Base-by-base conservation (phyloP, 108 stramenopile genomes). In the Cyclotella sp. region DNA sequence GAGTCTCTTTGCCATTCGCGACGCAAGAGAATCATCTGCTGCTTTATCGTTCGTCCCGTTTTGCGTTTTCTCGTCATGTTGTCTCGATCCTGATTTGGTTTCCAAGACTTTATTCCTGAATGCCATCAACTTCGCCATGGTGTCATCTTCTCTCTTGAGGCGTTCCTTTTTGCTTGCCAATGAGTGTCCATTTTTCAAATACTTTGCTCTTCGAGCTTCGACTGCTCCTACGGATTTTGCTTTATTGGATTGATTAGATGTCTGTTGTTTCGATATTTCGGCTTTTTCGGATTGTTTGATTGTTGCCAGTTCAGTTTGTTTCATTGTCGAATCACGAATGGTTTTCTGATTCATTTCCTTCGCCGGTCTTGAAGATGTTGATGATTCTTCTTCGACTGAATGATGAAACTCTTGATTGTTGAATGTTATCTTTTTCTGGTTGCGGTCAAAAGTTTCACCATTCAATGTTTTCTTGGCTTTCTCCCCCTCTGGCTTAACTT, bases 171-270 rank as follows among this genome's bases (percentile, higher is more conserved):
- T 68, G 45, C 39, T 89, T 83, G 73, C 81, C 57, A 63, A 72
- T 70, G 59, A 67, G 47, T 27, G 71, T 3, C 77, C 80, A 52
- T 63, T 43, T 68, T 83, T 89, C 24, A 82, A 58, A 59, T 90
- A 92, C 61, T 89, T 92, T 54, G 87, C 82, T 22, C 90, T 70
- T 14, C 90, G 79, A n/a, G 88, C 87, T 72, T 90, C 93, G 15
- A 92, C 85, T 29, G 68, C 67, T 65, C 89, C 85, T 22, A 81
- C 58, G 46, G 73, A 65, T 22, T 53, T 70, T 22, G 75, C 44
- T 55, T 55, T 62, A 19, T 26, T 65, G 24, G 26, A 27, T 13
- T 49, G 19, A 39, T 22, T 16, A 34, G 18, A 8, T 8, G 5
- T 27, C 26, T 26, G 3, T 27, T 9, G 58, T 13, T 39, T 63